Conservation (phyloP, 2,329 filamentous ascomycete genomes). For the Alternaria gansuensis region DNA sequence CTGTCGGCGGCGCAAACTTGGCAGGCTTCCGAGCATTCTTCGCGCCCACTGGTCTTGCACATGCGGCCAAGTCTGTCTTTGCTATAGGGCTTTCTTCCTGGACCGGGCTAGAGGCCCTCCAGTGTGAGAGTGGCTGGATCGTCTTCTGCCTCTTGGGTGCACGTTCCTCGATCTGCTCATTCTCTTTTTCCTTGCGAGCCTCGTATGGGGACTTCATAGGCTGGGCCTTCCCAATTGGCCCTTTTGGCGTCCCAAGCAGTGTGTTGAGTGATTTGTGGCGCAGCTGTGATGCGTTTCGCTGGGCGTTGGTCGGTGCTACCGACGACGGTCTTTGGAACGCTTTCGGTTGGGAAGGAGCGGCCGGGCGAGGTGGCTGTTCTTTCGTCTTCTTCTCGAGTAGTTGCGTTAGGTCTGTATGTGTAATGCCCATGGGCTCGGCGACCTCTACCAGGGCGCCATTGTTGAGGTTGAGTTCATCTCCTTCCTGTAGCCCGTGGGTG, state of each 20-base stretch:
- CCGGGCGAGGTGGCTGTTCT: conserved; percentile 33
- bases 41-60: conserved; percentile 39
- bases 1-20: conserved; percentile 33
- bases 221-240: conserved; percentile 68
- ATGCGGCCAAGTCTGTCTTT: conserved; percentile 30
- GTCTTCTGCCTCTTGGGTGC: conserved; percentile 54
- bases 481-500: conserved; percentile 74
- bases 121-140: conserved; percentile 16
- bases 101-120: conserved; percentile 30
- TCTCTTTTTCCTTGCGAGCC: conserved; percentile 49
- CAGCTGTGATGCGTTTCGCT: conserved; percentile 50
- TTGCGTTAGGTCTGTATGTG: conserved; percentile 79
- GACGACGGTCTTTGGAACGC: conserved; percentile 34
- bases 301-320: conserved; percentile 26
- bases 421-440: conserved; percentile 74
- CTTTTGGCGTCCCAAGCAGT: conserved; percentile 71
- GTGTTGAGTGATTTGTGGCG: conserved; percentile 69
- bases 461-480: conserved; percentile 83
- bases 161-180: conserved; percentile 46
- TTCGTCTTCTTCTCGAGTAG: conserved; percentile 74
- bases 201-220: conserved; percentile 74
- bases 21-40: conserved; percentile 28
- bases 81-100: conserved; percentile 22
- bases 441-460: conserved; percentile 82
- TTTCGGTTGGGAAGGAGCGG: conserved; percentile 29